Percentiles rank a stretch among this genome's conserved stretches.
phyloP scores from a whole-genome alignment of 106 monocot species.

The Apostasia ramifera region DNA sequence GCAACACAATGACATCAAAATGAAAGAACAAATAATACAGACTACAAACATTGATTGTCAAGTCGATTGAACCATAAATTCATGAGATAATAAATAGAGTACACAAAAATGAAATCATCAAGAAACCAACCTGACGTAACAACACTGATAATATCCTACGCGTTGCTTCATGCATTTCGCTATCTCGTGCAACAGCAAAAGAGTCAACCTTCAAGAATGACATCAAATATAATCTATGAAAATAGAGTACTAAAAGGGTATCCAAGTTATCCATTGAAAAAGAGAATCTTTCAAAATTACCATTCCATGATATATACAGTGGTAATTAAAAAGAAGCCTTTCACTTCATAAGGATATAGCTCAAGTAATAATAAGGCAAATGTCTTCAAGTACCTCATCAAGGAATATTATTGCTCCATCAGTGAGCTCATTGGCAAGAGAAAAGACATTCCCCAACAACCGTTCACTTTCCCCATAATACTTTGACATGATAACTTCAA shows the following conservation, averaged over 20 bases:
- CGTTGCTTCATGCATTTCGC: constrained; percentile 98
- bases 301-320: not conserved
- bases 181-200: constrained; percentile 84
- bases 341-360: not conserved
- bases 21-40: too few species aligned
- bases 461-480: constrained; percentile 98
- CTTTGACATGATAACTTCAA: constrained; percentile 94
- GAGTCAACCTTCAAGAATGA: constrained; percentile 68
- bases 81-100: not conserved
- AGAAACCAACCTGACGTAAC: constrained; percentile 57
- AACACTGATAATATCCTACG: constrained; percentile 93
- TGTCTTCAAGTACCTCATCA: constrained; percentile 55
- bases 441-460: constrained; percentile 79
- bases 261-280: not conserved
- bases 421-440: constrained; percentile 87
- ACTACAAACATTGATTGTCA: too few species aligned
- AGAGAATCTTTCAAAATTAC: not conserved
- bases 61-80: not conserved
- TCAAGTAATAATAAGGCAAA: not conserved
- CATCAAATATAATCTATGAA: not conserved
- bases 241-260: too few species aligned
- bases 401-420: constrained; percentile 87
- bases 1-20: too few species aligned
- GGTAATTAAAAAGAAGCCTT: not conserved
- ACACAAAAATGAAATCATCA: not conserved